These are phyloP conservation scores for Colletotrichum limetticola DNA, from an alignment of 2,329 filamentous ascomycete genomes.

Conservation along the genomic window DNA sequence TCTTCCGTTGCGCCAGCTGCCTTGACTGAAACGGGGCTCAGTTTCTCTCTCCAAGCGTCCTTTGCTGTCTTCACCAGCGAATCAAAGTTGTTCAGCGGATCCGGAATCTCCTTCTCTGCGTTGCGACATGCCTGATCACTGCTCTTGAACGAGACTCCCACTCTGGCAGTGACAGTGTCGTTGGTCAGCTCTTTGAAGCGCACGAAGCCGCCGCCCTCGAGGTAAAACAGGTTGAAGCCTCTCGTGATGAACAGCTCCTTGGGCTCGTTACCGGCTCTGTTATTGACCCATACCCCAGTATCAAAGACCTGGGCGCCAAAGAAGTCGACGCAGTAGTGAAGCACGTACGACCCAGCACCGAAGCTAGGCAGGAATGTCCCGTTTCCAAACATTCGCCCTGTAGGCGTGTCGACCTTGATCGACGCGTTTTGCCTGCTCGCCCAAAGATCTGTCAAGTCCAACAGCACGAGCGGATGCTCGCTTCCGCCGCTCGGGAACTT, in stretches of 20 bases:
- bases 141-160: slow-evolving; percentile 74
- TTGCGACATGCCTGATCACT: slow-evolving; percentile 69
- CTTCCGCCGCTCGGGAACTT: slow-evolving; percentile 56
- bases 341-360: slow-evolving; percentile 66
- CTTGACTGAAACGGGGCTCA: slow-evolving; percentile 63
- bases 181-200: slow-evolving; percentile 59
- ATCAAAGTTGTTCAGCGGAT: slow-evolving; percentile 57
- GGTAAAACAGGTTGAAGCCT: slow-evolving; percentile 53
- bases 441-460: slow-evolving; percentile 71
- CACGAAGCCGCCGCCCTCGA: slow-evolving; percentile 64
- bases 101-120: slow-evolving; percentile 68
- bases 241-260: slow-evolving; percentile 51
- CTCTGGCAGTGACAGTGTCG: slow-evolving; percentile 64
- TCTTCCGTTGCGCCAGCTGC: slow-evolving; percentile 58
- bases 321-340: slow-evolving; percentile 72
- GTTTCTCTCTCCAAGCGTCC: slow-evolving; percentile 66
- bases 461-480: slow-evolving; percentile 61
- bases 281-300: slow-evolving; percentile 52
- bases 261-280: slow-evolving; percentile 49
- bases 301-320: slow-evolving; percentile 51
- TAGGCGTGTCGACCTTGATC: slow-evolving; percentile 60
- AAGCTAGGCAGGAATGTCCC: slow-evolving; percentile 71
- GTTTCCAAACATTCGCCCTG: slow-evolving; percentile 65
- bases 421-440: slow-evolving; percentile 48
- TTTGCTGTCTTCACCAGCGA: slow-evolving; percentile 59